These are phyloP conservation scores for Trichoderma pleuroti DNA, from an alignment of 2,329 filamentous ascomycete species.

Conservation along the genomic window DNA sequence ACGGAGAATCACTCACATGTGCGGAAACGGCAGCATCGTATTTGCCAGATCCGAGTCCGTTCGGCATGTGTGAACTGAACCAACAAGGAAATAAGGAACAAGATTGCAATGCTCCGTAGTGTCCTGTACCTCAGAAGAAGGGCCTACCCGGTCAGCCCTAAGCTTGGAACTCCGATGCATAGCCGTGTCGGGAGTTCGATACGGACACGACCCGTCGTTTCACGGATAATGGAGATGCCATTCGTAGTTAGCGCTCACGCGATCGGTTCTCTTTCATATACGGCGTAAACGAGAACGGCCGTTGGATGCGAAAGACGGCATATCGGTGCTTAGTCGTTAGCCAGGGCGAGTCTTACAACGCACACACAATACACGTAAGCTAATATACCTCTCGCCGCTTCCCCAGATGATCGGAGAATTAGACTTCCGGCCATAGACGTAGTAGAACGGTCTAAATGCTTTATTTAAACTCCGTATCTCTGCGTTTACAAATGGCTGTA, in stretches of 20 bases:
- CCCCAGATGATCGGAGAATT: not conserved
- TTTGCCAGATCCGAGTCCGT: not conserved
- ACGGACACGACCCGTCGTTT: not conserved
- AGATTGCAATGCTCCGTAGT: not conserved
- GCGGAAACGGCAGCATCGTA: not conserved
- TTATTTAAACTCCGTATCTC: not conserved
- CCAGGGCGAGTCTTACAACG: not conserved
- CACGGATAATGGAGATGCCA: not conserved
- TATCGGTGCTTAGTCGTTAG: not conserved
- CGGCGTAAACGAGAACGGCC: not conserved
- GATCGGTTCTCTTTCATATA: not conserved
- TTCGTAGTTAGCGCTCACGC: not conserved
- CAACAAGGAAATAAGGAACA: not conserved
- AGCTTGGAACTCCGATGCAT: not conserved
- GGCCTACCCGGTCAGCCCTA: not conserved
- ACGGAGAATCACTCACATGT: not conserved
- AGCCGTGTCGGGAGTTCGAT: not conserved
- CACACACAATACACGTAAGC: not conserved
- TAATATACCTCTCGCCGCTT: not conserved
- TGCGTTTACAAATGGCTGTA: not conserved
- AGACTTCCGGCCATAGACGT: not conserved
- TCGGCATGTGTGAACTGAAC: not conserved
- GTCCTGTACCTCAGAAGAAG: not conserved
- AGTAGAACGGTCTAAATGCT: not conserved
- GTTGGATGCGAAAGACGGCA: not conserved